Evolutionary conservation across 257 asterid genomes (phyloP), one percentile per base, ranked within the genome.

Genomic region (Penstemon davidsonii): DNA sequence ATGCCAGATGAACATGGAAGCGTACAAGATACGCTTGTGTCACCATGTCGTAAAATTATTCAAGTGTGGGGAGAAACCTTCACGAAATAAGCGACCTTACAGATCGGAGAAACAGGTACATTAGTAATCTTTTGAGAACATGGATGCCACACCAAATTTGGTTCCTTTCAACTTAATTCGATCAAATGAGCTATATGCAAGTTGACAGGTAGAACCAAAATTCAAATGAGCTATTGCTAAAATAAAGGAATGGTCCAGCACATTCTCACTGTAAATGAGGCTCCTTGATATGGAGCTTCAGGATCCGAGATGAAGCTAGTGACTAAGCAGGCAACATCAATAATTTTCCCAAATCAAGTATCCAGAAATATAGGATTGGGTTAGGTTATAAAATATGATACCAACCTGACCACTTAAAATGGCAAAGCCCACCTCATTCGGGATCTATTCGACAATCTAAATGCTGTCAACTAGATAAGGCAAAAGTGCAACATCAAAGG

Each of bases 151-250:
- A 47, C 9, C 15, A 47, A 47, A 47, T 47, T 47, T 47, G 53
- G 12, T 8, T 9, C 15, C 53, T 47, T 47, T 47, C n/a, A 47
- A 11, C 53, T 47, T 47, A 55, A 67, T 67, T 45, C 8, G 47
- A 46, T n/a, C 8, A 63, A 62, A 63, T 68, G 70, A 60, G 49
- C 73, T 41, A 15, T 41, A 42, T n/a, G 47, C 2, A 43, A 46
- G 43, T 52, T 41, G 36, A 45, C 66, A 56, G 54, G 38, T 18
- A 41, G 52, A 25, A 37, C 53, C 13, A 47, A 11, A 15, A 15
- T 15, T 15, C 18, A 15, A 15, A 15, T 15, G 18, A 15, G 18
- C 18, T 47, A 47, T 47, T 15, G 12, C 53, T 47, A 47, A 47
- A n/a, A 47, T 15, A 47, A 9, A 47, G 15, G 53, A 47, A 3